phyloP scores from a whole-genome alignment of 139 green algal genomes.

The Chloropicon primus region DNA sequence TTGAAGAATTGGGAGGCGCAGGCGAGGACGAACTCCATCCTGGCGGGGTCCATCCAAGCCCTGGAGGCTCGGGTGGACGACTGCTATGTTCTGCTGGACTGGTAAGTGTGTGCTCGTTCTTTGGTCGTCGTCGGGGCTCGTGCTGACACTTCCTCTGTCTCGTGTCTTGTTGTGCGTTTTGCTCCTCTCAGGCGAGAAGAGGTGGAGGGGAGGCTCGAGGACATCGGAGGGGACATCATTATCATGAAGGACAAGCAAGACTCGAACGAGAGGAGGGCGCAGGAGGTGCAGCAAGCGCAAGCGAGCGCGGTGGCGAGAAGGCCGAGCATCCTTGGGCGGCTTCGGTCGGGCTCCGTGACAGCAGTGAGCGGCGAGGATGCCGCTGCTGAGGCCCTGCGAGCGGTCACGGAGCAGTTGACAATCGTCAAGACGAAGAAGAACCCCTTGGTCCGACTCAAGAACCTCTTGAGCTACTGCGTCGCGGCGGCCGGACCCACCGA shows the following conservation, averaged over 20 bases:
- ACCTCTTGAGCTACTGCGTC: neutral
- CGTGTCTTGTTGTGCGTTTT: too few species aligned
- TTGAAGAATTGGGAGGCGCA: constrained; percentile 21
- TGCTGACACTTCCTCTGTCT: too few species aligned
- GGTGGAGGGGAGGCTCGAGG: neutral
- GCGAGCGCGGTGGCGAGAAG: neutral
- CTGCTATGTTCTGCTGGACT: constrained; percentile 4
- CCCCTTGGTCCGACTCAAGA: neutral
- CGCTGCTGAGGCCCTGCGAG: neutral
- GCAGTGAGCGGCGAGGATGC: neutral
- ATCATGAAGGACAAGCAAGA: neutral
- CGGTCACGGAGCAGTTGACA: neutral
- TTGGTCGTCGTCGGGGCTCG: too few species aligned
- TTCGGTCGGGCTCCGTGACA: neutral
- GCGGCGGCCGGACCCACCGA: neutral
- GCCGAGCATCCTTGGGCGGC: neutral
- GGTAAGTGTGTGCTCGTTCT: too few species aligned
- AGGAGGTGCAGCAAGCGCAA: neutral
- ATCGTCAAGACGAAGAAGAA: neutral
- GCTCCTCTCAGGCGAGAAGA: neutral
- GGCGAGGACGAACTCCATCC: constrained; percentile 15
- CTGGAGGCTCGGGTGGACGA: constrained; percentile 13
- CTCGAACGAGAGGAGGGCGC: neutral
- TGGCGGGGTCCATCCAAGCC: constrained; percentile 11
- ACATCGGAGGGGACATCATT: neutral